Base-by-base conservation (phyloP, 1,284 basidiomycete genomes). In the Mrakiaceae sp. region DNA sequence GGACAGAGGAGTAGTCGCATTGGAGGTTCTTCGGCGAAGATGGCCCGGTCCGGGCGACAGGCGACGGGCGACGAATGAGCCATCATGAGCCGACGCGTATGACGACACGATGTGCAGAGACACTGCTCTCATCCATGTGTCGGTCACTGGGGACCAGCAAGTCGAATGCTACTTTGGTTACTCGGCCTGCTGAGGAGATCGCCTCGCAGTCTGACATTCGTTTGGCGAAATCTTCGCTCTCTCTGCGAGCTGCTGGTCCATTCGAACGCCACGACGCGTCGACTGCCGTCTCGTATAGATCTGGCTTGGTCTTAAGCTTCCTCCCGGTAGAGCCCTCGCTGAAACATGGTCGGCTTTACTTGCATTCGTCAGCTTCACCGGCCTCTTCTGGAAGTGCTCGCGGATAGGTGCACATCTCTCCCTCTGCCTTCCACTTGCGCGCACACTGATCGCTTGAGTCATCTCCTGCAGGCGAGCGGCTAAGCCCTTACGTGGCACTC, bases 311-410 rank as follows among this genome's bases (percentile, higher is more conserved):
- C 51, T 55, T 48, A 39, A 52, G 16, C 60, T 62, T 40, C 44
- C 27, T 16, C n/a, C 47, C n/a, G 16, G 43, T 14, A 42, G 11
- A 14, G 2, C 27, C 27, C 12, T 52, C 5, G 14, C 43, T 58
- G 43, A 58, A 27, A 27, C 27, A 2, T 27, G 27, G 27, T 48
- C 52, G 9, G 46, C 16, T 11, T 12, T n/a, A 9, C 11, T 14
- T 48, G 8, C 10, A 3, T 54, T 7, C 9, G 11, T 9, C 6
- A 94, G 92, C 8, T 90, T 96, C 73, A 78, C 88, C 42, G 92
- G 92, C 7, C 72, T 95, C n/a, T 87, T 95, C 76, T 96, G 87
- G 82, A 96, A 92, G 82, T 89, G 84, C 64, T 91, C 93, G 9
- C 81, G 93, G 65, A 91, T 96, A 80, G 92, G 90, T 89, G 69